Evolutionary conservation across 1,139 yeast genomes (phyloP), one percentile per base, ranked within the genome.

Genomic region (Pichia sp.): DNA sequence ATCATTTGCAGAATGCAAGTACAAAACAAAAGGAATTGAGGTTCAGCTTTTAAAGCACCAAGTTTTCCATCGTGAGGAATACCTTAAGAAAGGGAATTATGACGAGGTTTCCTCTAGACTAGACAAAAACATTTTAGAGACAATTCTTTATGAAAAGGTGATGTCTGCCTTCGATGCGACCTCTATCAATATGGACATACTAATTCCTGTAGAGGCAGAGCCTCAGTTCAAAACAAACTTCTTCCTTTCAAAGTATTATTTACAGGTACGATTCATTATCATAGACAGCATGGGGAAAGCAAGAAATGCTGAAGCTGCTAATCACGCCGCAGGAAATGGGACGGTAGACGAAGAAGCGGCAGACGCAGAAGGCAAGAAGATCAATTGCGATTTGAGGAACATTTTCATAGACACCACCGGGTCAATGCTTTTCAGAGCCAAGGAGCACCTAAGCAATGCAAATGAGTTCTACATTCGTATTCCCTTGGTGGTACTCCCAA

Each of bases 181-280:
- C 2, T 62, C 62, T n/a, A 41, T 66, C n/a, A 65, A 64, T 48
- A 51, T 58, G 19, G 63, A 63, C 29, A 32, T 69, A 29, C 42
- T 62, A 31, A 62, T 70, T 30, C 72, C 72, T 15, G 47, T 56
- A 36, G 62, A 59, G 47, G 56, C 61, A 5, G 68, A 67, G 46
- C 60, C 72, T 5, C 73, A 70, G 47, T 70, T 70, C 57, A 64
- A 63, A 45, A 66, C 69, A 2, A 67, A 69, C 46, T 64, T 67
- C 50, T 64, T 69, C 49, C 61, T 62, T 23, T 53, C 64, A n/a
- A 64, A 59, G 42, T 70, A 70, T 50, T 59, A 59, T 32, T 30
- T 69, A 10, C 66, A 66, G 46, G 58, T 69, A 8, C 61, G 64
- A 36, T 69, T 69, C 51, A 60, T 68, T 6, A 58, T 68, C 4